Evolutionary conservation across 176 grass and related monocot species (phyloP).

Genomic region (Avena atlantica): DNA sequence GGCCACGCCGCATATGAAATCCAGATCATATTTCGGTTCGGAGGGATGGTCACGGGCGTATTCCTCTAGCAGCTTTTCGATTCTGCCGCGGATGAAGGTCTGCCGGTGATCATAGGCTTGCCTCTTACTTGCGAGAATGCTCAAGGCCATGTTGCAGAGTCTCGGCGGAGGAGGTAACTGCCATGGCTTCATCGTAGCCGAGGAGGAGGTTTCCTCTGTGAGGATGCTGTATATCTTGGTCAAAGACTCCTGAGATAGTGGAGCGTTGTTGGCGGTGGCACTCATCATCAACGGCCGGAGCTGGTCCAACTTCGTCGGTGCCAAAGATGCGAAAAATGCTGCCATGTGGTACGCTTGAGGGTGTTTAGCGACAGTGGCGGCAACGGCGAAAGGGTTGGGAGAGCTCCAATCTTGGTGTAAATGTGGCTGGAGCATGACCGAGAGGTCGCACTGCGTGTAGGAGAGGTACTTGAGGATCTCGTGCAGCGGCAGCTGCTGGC

Average conservation of each 20-base stretch:
- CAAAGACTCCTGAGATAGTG: no score
- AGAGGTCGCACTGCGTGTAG: neutral
- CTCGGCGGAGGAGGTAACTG: neutral
- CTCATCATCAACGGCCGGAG: no score
- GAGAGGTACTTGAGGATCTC: neutral
- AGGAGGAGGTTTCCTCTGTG: no score
- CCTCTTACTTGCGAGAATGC: neutral
- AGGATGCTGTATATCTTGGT: neutral
- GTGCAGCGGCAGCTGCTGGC: neutral
- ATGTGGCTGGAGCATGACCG: neutral
- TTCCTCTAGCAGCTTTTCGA: neutral
- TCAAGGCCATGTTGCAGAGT: no score
- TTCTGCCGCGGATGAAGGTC: neutral
- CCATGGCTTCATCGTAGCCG: neutral
- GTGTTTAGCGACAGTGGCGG: no score
- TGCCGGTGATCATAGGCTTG: neutral
- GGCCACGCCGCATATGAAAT: neutral
- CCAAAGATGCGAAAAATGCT: no score
- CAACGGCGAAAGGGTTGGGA: neutral
- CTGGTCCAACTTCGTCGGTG: no score
- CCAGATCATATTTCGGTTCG: neutral
- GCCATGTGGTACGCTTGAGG: no score
- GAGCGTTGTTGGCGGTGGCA: no score
- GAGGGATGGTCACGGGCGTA: neutral
- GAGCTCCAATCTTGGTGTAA: neutral